A percentile compares a stretch with the other conserved stretches of the same genome.
phyloP scores from a whole-genome alignment of 1,284 basidiomycete species.

The Polyporus tsugae region DNA sequence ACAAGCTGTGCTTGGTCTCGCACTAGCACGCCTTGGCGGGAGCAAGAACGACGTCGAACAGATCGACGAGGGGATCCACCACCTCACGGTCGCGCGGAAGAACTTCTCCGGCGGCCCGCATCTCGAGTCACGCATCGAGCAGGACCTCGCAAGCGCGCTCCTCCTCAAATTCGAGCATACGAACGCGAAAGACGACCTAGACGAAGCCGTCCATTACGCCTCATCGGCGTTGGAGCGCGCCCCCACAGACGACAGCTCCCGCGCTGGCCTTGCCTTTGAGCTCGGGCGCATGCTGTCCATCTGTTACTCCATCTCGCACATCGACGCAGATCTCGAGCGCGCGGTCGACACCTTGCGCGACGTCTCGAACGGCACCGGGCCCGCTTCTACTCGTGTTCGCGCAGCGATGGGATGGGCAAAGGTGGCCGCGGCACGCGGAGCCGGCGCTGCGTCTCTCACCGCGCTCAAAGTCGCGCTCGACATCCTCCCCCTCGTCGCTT shows the following conservation, averaged over 20 bases:
- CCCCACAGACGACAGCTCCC: not conserved
- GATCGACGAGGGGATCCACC: too few relatives aligned
- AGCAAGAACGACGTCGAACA: too few relatives aligned
- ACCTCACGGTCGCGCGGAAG: constrained; percentile 6
- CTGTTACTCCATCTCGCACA: too few relatives aligned
- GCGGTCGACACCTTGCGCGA: constrained; percentile 7
- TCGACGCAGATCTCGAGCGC: not conserved
- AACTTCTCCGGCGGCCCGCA: constrained; percentile 11
- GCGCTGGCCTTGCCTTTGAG: not conserved
- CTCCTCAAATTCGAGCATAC: constrained; percentile 14
- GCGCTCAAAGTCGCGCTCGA: too few relatives aligned
- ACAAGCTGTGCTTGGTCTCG: too few relatives aligned
- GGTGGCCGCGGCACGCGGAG: too few relatives aligned
- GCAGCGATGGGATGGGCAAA: constrained; percentile 12
- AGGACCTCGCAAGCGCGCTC: constrained; percentile 15
- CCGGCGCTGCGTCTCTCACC: too few relatives aligned
- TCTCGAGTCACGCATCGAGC: constrained; percentile 21
- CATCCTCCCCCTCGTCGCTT: too few relatives aligned
- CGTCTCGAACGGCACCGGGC: constrained; percentile 8
- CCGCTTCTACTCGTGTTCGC: constrained; percentile 10
- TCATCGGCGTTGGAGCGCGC: not conserved
- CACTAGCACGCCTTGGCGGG: too few relatives aligned
- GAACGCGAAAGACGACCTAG: constrained; percentile 10
- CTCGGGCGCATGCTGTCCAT: not conserved
- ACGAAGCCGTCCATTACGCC: not conserved